Evolutionary conservation across 768 basidiomycete species (phyloP).

Genomic region (Bullera alba): DNA sequence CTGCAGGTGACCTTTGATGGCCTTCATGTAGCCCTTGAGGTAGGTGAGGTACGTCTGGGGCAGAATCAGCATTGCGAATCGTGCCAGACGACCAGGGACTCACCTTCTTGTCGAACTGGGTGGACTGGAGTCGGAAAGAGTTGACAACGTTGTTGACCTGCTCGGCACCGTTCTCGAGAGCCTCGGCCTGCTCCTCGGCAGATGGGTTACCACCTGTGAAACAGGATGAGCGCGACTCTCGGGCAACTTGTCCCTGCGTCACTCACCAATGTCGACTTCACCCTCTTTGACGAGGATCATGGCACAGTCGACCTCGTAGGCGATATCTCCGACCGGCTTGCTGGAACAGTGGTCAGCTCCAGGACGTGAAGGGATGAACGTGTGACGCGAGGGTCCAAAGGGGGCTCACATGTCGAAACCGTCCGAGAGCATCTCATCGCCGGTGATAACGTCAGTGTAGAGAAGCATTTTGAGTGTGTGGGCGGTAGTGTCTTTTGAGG

Average conservation of each 20-base stretch:
- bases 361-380: neutral
- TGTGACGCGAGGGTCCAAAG: neutral
- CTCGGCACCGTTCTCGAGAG: conserved; percentile 66
- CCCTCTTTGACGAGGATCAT: conserved; percentile 65
- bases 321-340: conserved; percentile 68
- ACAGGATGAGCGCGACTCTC: neutral
- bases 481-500: too few species aligned
- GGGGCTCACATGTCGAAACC: conserved; percentile 73
- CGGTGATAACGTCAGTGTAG: conserved; percentile 54
- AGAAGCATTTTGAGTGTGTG: conserved; percentile 43
- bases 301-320: conserved; percentile 79
- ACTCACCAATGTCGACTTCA: conserved; percentile 78
- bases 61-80: neutral
- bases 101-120: conserved; percentile 79
- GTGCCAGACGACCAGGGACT: conserved; percentile 3
- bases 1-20: conserved; percentile 62
- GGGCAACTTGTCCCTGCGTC: neutral
- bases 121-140: conserved; percentile 81
- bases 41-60: conserved; percentile 58
- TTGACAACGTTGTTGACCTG: conserved; percentile 83
- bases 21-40: conserved; percentile 96
- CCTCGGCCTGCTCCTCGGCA: conserved; percentile 74
- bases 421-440: conserved; percentile 90
- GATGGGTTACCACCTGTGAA: conserved; percentile 82
- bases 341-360: conserved; percentile 47